Percentiles rank a stretch among this genome's conserved stretches.
Conservation (phyloP, 805 yeast genomes). For the Yamadazyma philogaea region DNA sequence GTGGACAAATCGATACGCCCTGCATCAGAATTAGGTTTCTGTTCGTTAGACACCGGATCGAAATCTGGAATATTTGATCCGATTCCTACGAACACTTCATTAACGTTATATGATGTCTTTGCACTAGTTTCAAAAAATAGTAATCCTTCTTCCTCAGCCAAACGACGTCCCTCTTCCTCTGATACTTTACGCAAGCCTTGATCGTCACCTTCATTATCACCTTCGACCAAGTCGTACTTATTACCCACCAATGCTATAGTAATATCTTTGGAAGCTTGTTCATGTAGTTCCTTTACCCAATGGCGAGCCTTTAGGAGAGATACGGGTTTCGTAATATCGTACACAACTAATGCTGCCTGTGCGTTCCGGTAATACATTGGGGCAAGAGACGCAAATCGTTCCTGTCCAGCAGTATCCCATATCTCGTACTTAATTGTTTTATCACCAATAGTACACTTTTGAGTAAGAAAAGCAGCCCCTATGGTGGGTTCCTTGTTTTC, state of each 20-base stretch:
- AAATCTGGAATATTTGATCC: constrained; percentile 76
- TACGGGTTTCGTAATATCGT: constrained; percentile 92
- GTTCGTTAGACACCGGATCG: constrained; percentile 7
- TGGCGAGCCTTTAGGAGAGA: constrained; percentile 94
- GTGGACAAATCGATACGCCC: constrained; percentile 34
- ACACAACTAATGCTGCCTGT: constrained; percentile 93
- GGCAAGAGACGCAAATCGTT: constrained; percentile 90
- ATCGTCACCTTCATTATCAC: constrained; percentile 28
- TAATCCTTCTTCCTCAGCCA: constrained; percentile 89
- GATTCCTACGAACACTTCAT: constrained; percentile 85
- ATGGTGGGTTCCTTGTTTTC: constrained; percentile 97
- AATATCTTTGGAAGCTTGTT: constrained; percentile 90
- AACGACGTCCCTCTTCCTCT: constrained; percentile 76
- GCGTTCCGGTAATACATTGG: constrained; percentile 98
- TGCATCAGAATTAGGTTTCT: constrained; percentile 19
- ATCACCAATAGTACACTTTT: constrained; percentile 82
- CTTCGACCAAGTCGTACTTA: constrained; percentile 75
- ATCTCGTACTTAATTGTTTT: constrained; percentile 88
- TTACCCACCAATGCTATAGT: constrained; percentile 93
- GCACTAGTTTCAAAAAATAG: constrained; percentile 94
- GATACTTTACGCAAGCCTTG: constrained; percentile 69
- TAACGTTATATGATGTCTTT: constrained; percentile 82
- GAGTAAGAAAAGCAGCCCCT: constrained; percentile 96
- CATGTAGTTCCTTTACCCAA: constrained; percentile 95
- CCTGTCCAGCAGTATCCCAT: constrained; percentile 99